A percentile compares a stretch with the other conserved stretches of the same genome.
Conservation (phyloP, 441 rosid genomes). For the Bocquillonia castaneifolia region DNA sequence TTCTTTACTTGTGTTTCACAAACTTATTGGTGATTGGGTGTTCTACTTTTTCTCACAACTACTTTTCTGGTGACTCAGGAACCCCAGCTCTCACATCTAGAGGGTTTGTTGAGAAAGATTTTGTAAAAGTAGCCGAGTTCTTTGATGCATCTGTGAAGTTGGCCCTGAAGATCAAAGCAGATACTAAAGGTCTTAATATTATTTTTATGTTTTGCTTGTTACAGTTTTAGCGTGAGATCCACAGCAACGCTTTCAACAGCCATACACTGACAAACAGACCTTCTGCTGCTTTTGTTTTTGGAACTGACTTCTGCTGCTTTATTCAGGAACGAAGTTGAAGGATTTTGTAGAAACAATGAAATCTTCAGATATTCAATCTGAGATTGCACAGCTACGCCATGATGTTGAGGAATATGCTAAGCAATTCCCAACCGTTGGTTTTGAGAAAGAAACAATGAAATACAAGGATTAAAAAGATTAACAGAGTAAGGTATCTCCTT, state of each 20-base stretch:
- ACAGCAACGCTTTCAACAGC: background rate
- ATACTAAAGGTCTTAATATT: slow-evolving; percentile 48
- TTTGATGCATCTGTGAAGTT: slow-evolving; percentile 78
- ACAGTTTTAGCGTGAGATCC: background rate
- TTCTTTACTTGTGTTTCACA: slow-evolving; percentile 11
- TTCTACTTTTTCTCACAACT: slow-evolving; percentile 1
- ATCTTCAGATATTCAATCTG: slow-evolving; percentile 48
- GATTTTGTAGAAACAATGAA: slow-evolving; percentile 74
- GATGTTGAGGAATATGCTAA: slow-evolving; percentile 78
- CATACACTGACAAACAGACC: slow-evolving; percentile 6
- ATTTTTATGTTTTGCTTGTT: background rate
- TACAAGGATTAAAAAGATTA: slow-evolving; percentile 47
- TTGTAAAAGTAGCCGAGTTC: slow-evolving; percentile 78
- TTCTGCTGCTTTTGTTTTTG: slow-evolving; percentile 4
- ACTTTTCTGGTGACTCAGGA: slow-evolving; percentile 44
- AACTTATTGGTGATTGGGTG: slow-evolving; percentile 5
- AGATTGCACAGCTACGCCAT: slow-evolving; percentile 56
- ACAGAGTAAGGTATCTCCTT: slow-evolving; percentile 24
- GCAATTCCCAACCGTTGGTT: slow-evolving; percentile 82
- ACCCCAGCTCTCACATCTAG: slow-evolving; percentile 97
- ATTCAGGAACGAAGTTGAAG: slow-evolving; percentile 75
- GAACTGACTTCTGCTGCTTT: too few relatives aligned
- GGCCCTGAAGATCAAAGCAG: slow-evolving; percentile 76
- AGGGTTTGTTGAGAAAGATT: slow-evolving; percentile 83
- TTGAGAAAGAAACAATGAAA: slow-evolving; percentile 85